A percentile compares a stretch with the other conserved stretches of the same genome.
Evolutionary conservation across 2,329 filamentous ascomycete genomes (phyloP).

Genomic region (Fusarium avenaceum): DNA sequence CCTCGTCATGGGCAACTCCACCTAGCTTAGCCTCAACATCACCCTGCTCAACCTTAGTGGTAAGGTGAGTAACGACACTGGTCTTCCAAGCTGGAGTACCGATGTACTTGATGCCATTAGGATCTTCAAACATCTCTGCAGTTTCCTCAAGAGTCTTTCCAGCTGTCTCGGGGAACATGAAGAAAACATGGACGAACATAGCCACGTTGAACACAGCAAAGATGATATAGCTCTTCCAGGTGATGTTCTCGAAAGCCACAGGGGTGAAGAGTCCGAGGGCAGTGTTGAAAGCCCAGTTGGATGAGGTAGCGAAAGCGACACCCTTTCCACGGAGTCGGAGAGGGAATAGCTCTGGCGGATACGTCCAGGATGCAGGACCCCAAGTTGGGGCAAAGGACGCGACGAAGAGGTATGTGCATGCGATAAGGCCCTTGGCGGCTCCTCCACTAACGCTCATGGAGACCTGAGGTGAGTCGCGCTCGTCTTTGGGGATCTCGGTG

Average conservation of each 20-base stretch:
- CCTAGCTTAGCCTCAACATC: slow-evolving; percentile 43
- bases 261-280: slow-evolving; percentile 54
- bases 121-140: slow-evolving; percentile 58
- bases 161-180: slow-evolving; percentile 63
- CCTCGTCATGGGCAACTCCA: slow-evolving; percentile 17
- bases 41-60: slow-evolving; percentile 33
- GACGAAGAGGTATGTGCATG: slow-evolving; percentile 75
- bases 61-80: slow-evolving; percentile 13
- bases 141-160: slow-evolving; percentile 71
- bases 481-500: slow-evolving; percentile 56
- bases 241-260: slow-evolving; percentile 47
- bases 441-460: slow-evolving; percentile 63
- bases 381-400: slow-evolving; percentile 62
- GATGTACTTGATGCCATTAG: slow-evolving; percentile 36
- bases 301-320: slow-evolving; percentile 64
- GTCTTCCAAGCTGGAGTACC: slow-evolving; percentile 47
- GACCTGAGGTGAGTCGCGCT: slow-evolving; percentile 59
- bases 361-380: slow-evolving; percentile 66
- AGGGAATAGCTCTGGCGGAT: slow-evolving; percentile 69
- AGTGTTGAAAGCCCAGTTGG: slow-evolving; percentile 59
- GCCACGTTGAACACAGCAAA: slow-evolving; percentile 43
- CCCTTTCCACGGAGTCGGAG: slow-evolving; percentile 64
- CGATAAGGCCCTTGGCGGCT: slow-evolving; percentile 73
- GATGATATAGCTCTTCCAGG: slow-evolving; percentile 41
- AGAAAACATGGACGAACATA: slow-evolving; percentile 52